These are phyloP conservation scores for Dalechampia spathulata DNA, from an alignment of 441 rosid species.

Conservation along the genomic window DNA sequence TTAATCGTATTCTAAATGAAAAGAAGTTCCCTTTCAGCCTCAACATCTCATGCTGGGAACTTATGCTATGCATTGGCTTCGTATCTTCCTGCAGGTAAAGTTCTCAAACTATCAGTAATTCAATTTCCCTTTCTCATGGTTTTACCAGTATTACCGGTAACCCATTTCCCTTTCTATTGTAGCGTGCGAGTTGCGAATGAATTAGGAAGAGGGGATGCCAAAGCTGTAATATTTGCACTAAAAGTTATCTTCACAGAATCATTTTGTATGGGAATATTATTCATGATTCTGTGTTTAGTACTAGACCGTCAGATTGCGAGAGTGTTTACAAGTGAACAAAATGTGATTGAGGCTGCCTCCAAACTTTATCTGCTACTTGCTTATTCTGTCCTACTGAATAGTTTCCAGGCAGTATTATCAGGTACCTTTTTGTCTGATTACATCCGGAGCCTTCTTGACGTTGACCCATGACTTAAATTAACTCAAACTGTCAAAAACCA, in stretches of 20 bases:
- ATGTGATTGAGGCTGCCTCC: conserved; percentile 22
- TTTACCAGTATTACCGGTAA: too few species aligned
- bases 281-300: conserved; percentile 36
- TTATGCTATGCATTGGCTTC: conserved; percentile 61
- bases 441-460: too few species aligned
- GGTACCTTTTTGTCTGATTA: too few species aligned
- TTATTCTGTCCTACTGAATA: conserved; percentile 49
- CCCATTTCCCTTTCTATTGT: too few species aligned
- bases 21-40: conserved; percentile 25
- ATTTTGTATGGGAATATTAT: conserved; percentile 30
- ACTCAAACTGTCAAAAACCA: too few species aligned
- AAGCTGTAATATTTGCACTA: conserved; percentile 28
- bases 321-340: not conserved
- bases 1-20: too few species aligned
- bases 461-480: too few species aligned
- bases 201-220: too few species aligned
- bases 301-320: conserved; percentile 31
- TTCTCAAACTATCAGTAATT: too few species aligned
- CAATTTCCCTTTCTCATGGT: too few species aligned
- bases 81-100: conserved; percentile 41
- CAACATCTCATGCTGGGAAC: conserved; percentile 36
- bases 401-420: conserved; percentile 50
- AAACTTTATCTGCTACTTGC: conserved; percentile 46
- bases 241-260: conserved; percentile 38
- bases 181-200: too few species aligned